Base-by-base conservation (phyloP, 2,329 filamentous ascomycete species). In the Xylaria sp. region DNA sequence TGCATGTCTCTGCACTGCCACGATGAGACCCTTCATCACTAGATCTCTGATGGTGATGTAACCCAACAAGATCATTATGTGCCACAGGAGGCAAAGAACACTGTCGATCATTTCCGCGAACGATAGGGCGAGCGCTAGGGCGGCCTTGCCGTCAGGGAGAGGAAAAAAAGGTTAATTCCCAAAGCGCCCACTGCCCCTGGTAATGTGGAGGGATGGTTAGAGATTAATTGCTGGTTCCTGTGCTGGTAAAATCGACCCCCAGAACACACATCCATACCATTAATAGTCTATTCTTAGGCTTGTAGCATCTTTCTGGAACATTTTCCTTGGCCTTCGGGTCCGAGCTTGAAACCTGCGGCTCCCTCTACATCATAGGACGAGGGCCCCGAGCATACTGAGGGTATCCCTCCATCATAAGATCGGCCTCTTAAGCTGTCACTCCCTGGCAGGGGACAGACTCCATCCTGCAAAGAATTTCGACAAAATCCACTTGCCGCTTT, bases 1-100 rank as follows among this genome's bases (percentile, higher is more conserved):
- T 61, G 64, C 61, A 65, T 61, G 59, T 65, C 64, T 63, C 59
- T 69, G 67, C 67, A 69, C 67, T 67, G 67, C 64, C 67, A 67
- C 64, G 56, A 61, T 64, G 56, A 69, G 57, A 65, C 61, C 67
- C 64, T 55, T 61, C 15, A 22, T 27, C n/a, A 49, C 38, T 59
- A 69, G 54, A 55, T 62, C 36, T 58, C 65, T 65, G 65, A 67
- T 58, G 53, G 53, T 20, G 49, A 67, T 65, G 57, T 36, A 65
- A 67, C 65, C 61, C 57, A 65, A 38, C 61, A 3, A 61, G 51
- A 61, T 65, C 51, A 49, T 42, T 29, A 5, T 42, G 17, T 54
- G 25, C 38, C 44, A 57, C 27, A 61, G 29, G 36, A 49, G 47
- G 59, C 53, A 63, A 53, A 58, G 15, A 51, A 20, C 10, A 33